Base-by-base conservation (phyloP, 2,329 filamentous ascomycete species). In the Exophiala oligosperma region DNA sequence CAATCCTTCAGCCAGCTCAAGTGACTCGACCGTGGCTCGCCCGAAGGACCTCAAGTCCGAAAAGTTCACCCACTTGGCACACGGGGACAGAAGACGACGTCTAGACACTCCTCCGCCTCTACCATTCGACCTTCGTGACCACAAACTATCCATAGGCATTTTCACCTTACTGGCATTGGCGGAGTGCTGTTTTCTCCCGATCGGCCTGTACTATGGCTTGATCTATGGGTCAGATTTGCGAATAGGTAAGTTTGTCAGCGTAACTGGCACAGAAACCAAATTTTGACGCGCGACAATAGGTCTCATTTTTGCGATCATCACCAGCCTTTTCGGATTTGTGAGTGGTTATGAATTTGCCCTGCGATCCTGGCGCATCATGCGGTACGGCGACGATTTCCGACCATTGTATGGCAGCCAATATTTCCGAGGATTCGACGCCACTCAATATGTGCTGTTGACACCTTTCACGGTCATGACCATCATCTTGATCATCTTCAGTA, bases 131-230 rank as follows among this genome's bases (percentile, higher is more conserved):
- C 46, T 65, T 11, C 49, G 61, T 48, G 28, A 65, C 11, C 63
- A 65, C 47, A 63, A 61, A 32, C 5, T 61, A 7, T 53, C 63
- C 1, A 50, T 65, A 11, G 40, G 51, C 12, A 62, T 62, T 6
- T 64, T 64, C 40, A 56, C 57, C 11, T 53, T 65, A 17, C 44
- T 65, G 21, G 52, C 37, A 14, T 24, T 63, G n/a, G 52, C 58
- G 5, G 63, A 65, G 40, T 63, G 56, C 38, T 61, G 54, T 37
- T 56, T 65, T 37, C 37, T 65, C 28, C 63, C 63, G 1, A 52
- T 65, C 32, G 49, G 29, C 28, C 49, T 65, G 43, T 65, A 65
- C 49, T 65, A 61, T 46, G 61, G 55, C 17, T 41, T 65, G 51
- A 58, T 32, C 6, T 50, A 62, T 29, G 57, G 56, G 23, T 64